These are phyloP conservation scores for Leishmania lainsoni DNA, from an alignment of 208 protist species.

Conservation along the genomic window DNA sequence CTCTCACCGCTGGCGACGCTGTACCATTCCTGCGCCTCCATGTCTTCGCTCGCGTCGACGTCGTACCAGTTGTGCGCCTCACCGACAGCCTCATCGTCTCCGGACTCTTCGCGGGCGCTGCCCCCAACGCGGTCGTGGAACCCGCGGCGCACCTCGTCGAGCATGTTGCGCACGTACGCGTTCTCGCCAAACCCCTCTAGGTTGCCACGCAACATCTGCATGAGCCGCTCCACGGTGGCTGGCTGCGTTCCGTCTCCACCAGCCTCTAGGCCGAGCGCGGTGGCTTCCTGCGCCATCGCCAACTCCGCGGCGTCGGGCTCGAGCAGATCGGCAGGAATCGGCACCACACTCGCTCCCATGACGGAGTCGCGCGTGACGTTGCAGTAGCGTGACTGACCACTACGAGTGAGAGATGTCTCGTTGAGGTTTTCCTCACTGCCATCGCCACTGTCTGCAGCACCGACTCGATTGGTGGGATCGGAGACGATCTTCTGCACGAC, in stretches of 20 bases:
- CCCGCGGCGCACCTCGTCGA: conserved; percentile 5
- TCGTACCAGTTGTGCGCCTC: conserved; percentile 19
- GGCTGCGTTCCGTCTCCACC: conserved; percentile 9
- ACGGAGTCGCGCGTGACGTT: conserved; percentile 43
- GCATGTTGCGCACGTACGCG: conserved; percentile 20
- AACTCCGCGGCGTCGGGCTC: conserved; percentile 32
- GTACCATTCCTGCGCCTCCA: conserved; percentile 29
- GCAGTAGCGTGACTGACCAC: conserved; percentile 15
- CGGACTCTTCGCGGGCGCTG: neutral
- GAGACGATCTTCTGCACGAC: conserved; percentile 15
- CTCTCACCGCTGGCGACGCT: conserved; percentile 26
- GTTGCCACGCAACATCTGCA: conserved; percentile 17
- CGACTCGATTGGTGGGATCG: neutral
- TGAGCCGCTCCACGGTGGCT: conserved; percentile 23
- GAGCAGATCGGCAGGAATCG: conserved; percentile 59
- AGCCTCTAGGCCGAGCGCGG: neutral
- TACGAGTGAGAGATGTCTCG: neutral
- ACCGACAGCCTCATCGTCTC: neutral
- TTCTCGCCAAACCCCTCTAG: conserved; percentile 12
- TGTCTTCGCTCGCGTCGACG: conserved; percentile 13
- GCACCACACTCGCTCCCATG: conserved; percentile 38
- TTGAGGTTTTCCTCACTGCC: neutral
- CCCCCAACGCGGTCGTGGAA: neutral
- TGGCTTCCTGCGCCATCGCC: conserved; percentile 2
- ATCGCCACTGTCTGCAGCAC: neutral